Conservation (phyloP, 306 rosid genomes). For the Ochetophila trinervis region DNA sequence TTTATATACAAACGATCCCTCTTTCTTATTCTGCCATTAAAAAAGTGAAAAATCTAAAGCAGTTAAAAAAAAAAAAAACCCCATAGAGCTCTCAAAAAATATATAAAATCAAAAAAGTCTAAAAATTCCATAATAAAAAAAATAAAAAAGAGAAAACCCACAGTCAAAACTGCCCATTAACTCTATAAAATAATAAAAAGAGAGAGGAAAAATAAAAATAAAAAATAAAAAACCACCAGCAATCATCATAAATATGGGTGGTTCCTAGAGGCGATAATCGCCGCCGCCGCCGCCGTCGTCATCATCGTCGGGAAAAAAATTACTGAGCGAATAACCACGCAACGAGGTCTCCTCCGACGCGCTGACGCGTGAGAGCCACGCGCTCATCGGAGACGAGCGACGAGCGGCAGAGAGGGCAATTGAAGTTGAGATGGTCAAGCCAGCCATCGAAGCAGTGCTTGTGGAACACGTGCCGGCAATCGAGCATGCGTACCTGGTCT, state of each 20-base stretch:
- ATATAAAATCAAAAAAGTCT: conserved; percentile 13
- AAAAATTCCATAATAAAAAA: conserved; percentile 3
- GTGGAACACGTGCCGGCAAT: conserved; percentile 83
- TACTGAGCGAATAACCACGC: conserved; percentile 59
- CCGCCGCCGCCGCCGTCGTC: conserved; percentile 7
- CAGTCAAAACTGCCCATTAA: conserved; percentile 25
- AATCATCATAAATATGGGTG: conserved; percentile 18
- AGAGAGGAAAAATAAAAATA: neutral
- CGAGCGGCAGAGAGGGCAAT: conserved; percentile 81
- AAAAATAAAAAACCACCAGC: conserved; percentile 13
- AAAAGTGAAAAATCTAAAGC: conserved; percentile 19
- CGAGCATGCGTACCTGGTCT: conserved; percentile 63
- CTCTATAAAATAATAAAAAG: conserved; percentile 3
- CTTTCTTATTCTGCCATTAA: conserved; percentile 16
- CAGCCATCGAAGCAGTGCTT: conserved; percentile 76
- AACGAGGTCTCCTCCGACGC: conserved; percentile 47
- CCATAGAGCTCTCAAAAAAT: neutral
- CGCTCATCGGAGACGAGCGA: conserved; percentile 46
- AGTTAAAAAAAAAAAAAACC: conserved; percentile 29
- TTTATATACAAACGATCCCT: conserved; percentile 1
- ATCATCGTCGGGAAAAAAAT: neutral
- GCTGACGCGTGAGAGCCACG: conserved; percentile 46
- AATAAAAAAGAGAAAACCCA: conserved; percentile 10
- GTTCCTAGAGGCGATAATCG: neutral
- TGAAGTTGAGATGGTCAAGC: conserved; percentile 70